These are phyloP conservation scores for Terfezia boudieri DNA, from an alignment of 495 filamentous ascomycete genomes.

Conservation along the genomic window DNA sequence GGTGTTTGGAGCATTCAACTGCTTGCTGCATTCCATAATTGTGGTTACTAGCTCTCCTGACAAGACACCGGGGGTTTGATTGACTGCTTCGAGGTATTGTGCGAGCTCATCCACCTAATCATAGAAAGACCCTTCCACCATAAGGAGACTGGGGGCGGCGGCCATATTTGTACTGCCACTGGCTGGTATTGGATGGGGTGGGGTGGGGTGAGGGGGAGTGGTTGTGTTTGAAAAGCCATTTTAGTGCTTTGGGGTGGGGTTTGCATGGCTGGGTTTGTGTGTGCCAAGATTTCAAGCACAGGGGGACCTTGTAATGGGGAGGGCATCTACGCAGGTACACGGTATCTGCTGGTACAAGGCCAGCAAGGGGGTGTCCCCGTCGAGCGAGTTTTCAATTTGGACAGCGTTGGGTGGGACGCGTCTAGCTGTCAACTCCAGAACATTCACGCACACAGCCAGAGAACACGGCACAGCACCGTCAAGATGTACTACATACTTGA, in stretches of 20 bases:
- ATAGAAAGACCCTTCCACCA: background rate
- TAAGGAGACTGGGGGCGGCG: background rate
- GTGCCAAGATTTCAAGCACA: background rate
- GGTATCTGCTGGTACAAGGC: too few relatives aligned
- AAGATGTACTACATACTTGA: too few relatives aligned
- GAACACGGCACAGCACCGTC: too few relatives aligned
- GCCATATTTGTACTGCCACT: too few relatives aligned
- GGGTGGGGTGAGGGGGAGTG: background rate
- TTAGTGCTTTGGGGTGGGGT: background rate
- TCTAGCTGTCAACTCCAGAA: too few relatives aligned
- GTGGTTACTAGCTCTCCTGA: background rate
- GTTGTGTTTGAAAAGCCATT: background rate
- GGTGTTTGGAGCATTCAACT: slow-evolving; percentile 35
- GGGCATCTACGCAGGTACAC: too few relatives aligned
- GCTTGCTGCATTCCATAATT: background rate
- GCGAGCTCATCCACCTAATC: background rate
- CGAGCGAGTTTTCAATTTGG: too few relatives aligned
- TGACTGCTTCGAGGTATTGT: background rate
- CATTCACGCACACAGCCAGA: too few relatives aligned
- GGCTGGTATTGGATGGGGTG: slow-evolving; percentile 2
- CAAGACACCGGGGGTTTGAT: background rate
- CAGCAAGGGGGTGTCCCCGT: too few relatives aligned
- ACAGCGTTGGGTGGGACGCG: too few relatives aligned
- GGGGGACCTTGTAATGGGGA: background rate
- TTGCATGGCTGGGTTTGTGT: background rate